Evolutionary conservation across 1,139 yeast genomes (phyloP), one percentile per base, ranked within the genome.

Genomic region (Blastobotrys buckinghamii): DNA sequence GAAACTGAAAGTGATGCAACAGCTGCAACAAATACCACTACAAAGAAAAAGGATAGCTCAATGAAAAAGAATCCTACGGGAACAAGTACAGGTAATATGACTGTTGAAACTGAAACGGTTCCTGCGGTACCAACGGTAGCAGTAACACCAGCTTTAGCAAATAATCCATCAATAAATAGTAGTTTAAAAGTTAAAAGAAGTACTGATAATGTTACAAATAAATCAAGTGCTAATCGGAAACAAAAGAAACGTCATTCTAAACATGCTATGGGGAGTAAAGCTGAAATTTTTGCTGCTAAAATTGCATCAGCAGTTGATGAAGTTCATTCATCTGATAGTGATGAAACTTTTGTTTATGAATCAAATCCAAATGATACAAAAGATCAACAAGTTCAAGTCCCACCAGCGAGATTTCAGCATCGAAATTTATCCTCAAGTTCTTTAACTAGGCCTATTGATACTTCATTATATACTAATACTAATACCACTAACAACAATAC

Each of bases 281-380:
- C 96, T 0, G 97, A 90, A 61, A 81, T 87, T 51, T 90, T 90
- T 68, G 97, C 97, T 12, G 97, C 97, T 0, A 84, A 84, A 59
- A 72, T 90, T 54, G 97, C 97, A 7, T 83, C 89, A 55, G 97
- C 97, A 0, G 95, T 90, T 8, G 96, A 87, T 58, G 96, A 88
- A 59, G 88, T 79, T 24, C 50, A 48, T 17, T 79, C 84, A 42
- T 82, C 90, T 38, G 97, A 88, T 63, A 81, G 90, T 39, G 96
- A 89, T 58, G 97, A 92, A 65, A 87, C 96, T 0, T 90, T 90
- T 73, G 96, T 90, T 12, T 90, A 90, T 64, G 97, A 89, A 59
- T 78, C 79, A 6, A 68, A 72, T 42, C 68, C 73, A 15, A 38
- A 44, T 12, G 49, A 46, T 22, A 22, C 42, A n/a, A 39, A 27